These are phyloP conservation scores for Xylaria sp. DNA, from an alignment of 2,329 filamentous ascomycete species.

Conservation along the genomic window DNA sequence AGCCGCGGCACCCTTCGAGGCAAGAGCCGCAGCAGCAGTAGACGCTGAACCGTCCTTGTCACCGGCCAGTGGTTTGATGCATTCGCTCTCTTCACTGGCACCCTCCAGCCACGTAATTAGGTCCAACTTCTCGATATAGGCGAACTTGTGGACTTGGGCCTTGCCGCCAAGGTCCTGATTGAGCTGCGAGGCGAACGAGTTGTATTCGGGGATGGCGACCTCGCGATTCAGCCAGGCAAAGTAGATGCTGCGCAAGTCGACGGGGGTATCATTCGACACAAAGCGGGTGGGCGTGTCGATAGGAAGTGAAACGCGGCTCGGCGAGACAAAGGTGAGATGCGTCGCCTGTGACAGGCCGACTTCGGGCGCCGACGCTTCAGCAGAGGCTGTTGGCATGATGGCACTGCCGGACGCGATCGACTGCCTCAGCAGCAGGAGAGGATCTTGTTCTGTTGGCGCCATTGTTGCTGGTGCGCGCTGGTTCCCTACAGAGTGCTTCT, in stretches of 20 bases:
- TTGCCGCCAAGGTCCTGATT: constrained; percentile 78
- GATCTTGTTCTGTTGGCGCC: constrained; percentile 73
- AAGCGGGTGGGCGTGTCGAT: constrained; percentile 85
- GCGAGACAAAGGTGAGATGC: constrained; percentile 77
- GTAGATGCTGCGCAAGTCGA: constrained; percentile 93
- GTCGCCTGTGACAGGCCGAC: constrained; percentile 78
- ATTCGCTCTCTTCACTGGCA: constrained; percentile 88
- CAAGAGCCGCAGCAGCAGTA: constrained; percentile 52
- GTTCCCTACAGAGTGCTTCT: background rate
- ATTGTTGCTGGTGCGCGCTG: constrained; percentile 53
- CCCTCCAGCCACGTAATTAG: constrained; percentile 94
- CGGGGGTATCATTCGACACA: constrained; percentile 76
- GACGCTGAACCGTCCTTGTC: constrained; percentile 64
- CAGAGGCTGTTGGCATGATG: constrained; percentile 78
- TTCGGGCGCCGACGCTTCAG: constrained; percentile 70
- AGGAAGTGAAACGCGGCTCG: constrained; percentile 69
- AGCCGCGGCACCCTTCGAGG: constrained; percentile 52
- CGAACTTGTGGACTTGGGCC: constrained; percentile 83
- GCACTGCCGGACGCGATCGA: constrained; percentile 77
- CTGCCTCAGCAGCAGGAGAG: constrained; percentile 84
- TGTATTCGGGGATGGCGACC: constrained; percentile 89
- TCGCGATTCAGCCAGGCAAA: constrained; percentile 97
- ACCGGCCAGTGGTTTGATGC: constrained; percentile 84
- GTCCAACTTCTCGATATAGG: constrained; percentile 91
- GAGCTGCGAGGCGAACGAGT: constrained; percentile 80